phyloP scores from a whole-genome alignment of 2,329 filamentous ascomycete species.

The Aureobasidium sp. region DNA sequence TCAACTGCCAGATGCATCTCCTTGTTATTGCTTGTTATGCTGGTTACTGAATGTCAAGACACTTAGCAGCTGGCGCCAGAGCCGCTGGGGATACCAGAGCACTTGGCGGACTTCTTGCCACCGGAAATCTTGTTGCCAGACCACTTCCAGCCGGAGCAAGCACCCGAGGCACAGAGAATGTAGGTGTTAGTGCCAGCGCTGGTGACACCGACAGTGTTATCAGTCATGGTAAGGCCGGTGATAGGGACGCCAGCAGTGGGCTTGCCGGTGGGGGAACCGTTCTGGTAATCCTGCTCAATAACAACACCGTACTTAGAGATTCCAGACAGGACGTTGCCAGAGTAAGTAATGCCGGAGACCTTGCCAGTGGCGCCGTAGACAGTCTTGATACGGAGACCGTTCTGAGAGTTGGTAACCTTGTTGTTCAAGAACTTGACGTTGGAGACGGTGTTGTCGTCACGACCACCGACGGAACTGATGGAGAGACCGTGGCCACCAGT shows the following conservation, averaged over 20 bases:
- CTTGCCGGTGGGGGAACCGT: conserved; percentile 37
- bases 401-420: conserved; percentile 38
- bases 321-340: conserved; percentile 32
- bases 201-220: conserved; percentile 37
- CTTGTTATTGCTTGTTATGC: neutral
- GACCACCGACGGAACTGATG: conserved; percentile 47
- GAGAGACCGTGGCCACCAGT: conserved; percentile 44
- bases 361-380: conserved; percentile 41
- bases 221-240: conserved; percentile 37
- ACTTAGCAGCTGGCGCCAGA: conserved; percentile 5
- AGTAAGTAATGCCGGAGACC: conserved; percentile 46
- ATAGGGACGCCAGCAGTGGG: conserved; percentile 46
- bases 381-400: conserved; percentile 47
- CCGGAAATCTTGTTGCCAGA: conserved; percentile 41
- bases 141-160: conserved; percentile 48
- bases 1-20: neutral
- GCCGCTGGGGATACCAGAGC: conserved; percentile 17
- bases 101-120: conserved; percentile 37
- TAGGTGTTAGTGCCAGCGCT: conserved; percentile 34
- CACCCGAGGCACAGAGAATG: conserved; percentile 46
- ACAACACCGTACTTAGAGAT: conserved; percentile 41
- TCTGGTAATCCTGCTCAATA: conserved; percentile 51
- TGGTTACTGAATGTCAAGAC: neutral
- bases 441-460: conserved; percentile 42
- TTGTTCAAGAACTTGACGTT: conserved; percentile 40